phyloP scores from a whole-genome alignment of 441 rosid species.

The Populus hybrid region DNA sequence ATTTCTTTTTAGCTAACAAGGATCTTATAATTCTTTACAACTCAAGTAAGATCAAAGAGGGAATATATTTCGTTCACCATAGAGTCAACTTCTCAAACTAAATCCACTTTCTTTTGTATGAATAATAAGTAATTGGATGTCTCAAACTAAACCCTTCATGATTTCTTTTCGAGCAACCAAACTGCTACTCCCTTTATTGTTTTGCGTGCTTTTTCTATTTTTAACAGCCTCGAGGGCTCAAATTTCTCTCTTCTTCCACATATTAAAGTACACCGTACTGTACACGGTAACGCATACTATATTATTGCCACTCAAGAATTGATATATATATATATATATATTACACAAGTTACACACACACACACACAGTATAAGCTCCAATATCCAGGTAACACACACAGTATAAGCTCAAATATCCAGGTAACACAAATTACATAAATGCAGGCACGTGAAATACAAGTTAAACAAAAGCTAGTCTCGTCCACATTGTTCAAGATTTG shows the following conservation, averaged over 20 bases:
- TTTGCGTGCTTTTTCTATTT: not conserved
- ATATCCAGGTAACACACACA: not conserved
- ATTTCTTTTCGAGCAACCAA: not conserved
- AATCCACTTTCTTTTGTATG: no score
- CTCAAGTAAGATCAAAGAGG: not conserved
- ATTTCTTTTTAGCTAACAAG: not conserved
- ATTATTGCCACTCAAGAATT: not conserved
- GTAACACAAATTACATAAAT: not conserved
- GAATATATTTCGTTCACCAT: not conserved
- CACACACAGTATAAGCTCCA: no score
- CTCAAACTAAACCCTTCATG: not conserved
- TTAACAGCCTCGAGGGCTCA: not conserved
- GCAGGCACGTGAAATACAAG: conserved; percentile 19
- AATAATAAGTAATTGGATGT: no score
- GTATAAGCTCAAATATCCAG: not conserved
- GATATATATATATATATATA: not conserved
- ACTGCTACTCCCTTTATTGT: not conserved
- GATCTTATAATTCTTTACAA: not conserved
- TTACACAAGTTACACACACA: no score
- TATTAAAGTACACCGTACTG: not conserved
- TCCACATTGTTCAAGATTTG: conserved; percentile 20
- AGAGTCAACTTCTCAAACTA: not conserved
- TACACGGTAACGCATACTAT: not conserved
- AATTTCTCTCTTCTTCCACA: not conserved
- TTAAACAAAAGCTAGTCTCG: not conserved